Percentiles rank a stretch among this genome's conserved stretches.
These are phyloP conservation scores for Cytidiella melzeri DNA, from an alignment of 768 basidiomycete genomes.

Conservation along the genomic window DNA sequence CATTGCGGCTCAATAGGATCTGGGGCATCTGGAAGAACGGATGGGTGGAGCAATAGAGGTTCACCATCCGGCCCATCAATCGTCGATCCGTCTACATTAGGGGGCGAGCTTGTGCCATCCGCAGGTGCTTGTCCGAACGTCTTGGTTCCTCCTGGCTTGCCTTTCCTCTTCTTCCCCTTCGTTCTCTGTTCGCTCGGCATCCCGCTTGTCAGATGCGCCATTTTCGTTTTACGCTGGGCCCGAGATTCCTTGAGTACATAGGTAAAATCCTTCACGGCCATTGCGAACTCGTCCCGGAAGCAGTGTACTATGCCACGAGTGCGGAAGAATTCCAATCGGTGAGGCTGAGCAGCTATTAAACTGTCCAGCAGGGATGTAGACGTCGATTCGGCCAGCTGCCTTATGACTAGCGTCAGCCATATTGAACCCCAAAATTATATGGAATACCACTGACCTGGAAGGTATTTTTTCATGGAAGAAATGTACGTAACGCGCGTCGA, in stretches of 20 bases:
- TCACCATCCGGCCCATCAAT: conserved; percentile 47
- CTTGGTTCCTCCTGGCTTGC: conserved; percentile 30
- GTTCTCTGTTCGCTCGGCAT: conserved; percentile 29
- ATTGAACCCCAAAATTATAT: conserved; percentile 12
- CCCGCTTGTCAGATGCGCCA: conserved; percentile 43
- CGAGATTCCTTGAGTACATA: conserved; percentile 75
- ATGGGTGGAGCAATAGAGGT: conserved; percentile 56
- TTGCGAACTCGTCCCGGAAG: conserved; percentile 76
- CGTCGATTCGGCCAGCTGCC: conserved; percentile 82
- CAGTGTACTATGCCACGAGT: conserved; percentile 89
- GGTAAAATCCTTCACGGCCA: conserved; percentile 78
- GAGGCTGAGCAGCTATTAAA: conserved; percentile 66
- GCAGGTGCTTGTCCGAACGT: conserved; percentile 63
- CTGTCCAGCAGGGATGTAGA: conserved; percentile 73
- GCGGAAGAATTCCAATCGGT: conserved; percentile 78
- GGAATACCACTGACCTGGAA: conserved; percentile 50
- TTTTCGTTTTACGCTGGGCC: conserved; percentile 57
- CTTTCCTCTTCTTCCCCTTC: conserved; percentile 53
- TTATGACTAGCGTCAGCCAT: conserved; percentile 26
- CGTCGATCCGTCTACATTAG: conserved; percentile 31
- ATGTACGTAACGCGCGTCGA: conserved; percentile 82
- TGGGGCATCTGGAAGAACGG: conserved; percentile 69
- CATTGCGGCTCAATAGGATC: conserved; percentile 85
- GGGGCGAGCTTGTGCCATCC: conserved; percentile 49
- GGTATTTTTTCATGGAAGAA: conserved; percentile 96